Percentiles rank a stretch among this genome's conserved stretches.
phyloP scores from a whole-genome alignment of 2,329 filamentous ascomycete species.

The Didymella lethalis region DNA sequence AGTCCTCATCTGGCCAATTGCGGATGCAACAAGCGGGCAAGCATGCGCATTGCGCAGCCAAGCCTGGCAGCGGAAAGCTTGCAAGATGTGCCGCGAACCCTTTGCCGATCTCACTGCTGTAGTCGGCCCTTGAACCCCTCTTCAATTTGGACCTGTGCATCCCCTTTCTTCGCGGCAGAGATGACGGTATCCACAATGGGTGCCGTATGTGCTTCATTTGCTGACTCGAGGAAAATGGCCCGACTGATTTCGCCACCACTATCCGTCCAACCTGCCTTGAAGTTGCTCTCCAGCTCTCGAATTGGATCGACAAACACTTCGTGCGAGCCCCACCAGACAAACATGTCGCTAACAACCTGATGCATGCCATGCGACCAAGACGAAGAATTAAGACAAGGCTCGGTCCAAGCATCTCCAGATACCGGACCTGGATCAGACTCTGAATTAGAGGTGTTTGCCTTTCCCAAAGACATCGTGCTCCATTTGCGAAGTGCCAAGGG shows the following conservation, averaged over 20 bases:
- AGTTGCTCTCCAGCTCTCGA: constrained; percentile 13
- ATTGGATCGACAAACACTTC: constrained; percentile 29
- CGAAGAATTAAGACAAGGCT: constrained; percentile 24
- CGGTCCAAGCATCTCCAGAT: constrained; percentile 27
- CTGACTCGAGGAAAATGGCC: constrained; percentile 23
- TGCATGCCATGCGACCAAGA: constrained; percentile 24
- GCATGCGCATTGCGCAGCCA: not conserved
- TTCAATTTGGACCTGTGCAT: constrained; percentile 24
- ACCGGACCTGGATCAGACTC: constrained; percentile 22
- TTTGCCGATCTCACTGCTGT: constrained; percentile 14
- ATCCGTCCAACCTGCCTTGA: constrained; percentile 27
- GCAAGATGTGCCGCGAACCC: constrained; percentile 7
- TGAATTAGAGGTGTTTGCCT: constrained; percentile 16
- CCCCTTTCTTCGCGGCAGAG: constrained; percentile 13
- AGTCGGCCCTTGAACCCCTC: constrained; percentile 24
- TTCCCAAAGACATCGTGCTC: constrained; percentile 29
- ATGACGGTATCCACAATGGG: constrained; percentile 32
- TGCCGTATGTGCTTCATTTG: constrained; percentile 29
- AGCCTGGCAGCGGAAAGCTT: constrained; percentile 17
- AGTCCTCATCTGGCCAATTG: not conserved
- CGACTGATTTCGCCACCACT: constrained; percentile 25
- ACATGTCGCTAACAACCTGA: constrained; percentile 19
- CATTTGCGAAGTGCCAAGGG: constrained; percentile 22
- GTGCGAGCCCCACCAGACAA: constrained; percentile 20
- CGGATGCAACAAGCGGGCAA: constrained; percentile 8